phyloP scores from a whole-genome alignment of 345 rosid species.

The Eucalyptus tenuipes region DNA sequence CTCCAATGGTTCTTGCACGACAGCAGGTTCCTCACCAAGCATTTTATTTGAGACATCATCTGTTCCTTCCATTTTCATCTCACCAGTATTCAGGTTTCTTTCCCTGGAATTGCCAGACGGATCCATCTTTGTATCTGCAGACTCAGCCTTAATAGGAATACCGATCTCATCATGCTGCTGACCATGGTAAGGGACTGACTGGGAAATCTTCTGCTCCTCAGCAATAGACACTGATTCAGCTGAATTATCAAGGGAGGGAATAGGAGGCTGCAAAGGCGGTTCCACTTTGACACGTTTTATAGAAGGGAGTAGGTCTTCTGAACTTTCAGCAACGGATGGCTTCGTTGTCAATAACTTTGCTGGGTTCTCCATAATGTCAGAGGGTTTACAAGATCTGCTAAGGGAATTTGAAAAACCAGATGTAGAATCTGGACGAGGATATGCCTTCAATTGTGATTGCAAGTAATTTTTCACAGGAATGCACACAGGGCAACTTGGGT shows the following conservation, averaged over 20 bases:
- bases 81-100: conserved; percentile 32
- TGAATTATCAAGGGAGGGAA: conserved; percentile 29
- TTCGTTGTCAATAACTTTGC: conserved; percentile 22
- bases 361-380: conserved; percentile 29
- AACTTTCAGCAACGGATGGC: conserved; percentile 27
- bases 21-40: conserved; percentile 27
- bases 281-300: conserved; percentile 79
- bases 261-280: conserved; percentile 35
- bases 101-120: conserved; percentile 31
- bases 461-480: conserved; percentile 57
- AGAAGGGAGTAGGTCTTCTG: conserved; percentile 57
- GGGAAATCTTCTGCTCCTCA: conserved; percentile 23
- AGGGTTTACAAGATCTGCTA: conserved; percentile 25
- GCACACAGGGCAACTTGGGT: conserved; percentile 77
- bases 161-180: conserved; percentile 18
- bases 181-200: conserved; percentile 37
- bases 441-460: conserved; percentile 38
- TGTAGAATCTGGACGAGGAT: conserved; percentile 24
- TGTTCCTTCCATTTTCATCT: conserved; percentile 28
- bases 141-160: conserved; percentile 36
- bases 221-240: conserved; percentile 16
- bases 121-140: conserved; percentile 49
- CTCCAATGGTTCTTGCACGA: conserved; percentile 6
- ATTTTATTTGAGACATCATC: conserved; percentile 33
- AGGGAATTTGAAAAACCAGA: conserved; percentile 19